phyloP scores from a whole-genome alignment of 2,329 filamentous ascomycete genomes.

The Mycosphaerella sp. region DNA sequence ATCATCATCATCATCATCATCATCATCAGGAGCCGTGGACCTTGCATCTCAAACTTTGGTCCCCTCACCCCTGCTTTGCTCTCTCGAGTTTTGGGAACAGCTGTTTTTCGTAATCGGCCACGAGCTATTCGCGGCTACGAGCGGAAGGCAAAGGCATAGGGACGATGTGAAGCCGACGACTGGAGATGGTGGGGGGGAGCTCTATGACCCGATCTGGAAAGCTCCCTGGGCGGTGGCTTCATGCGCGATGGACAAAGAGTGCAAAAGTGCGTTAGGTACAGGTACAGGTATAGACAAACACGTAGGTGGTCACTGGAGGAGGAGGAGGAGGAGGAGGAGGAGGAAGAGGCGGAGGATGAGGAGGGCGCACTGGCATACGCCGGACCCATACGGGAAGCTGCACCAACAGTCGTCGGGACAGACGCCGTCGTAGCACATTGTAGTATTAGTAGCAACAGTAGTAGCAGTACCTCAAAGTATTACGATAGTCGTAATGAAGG shows the following conservation, averaged over 20 bases:
- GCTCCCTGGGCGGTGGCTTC: conserved; percentile 1
- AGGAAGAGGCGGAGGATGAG: too few species aligned
- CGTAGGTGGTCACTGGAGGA: too few species aligned
- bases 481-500: too few species aligned
- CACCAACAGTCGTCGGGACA: too few species aligned
- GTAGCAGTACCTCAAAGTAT: too few species aligned
- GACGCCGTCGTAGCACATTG: too few species aligned
- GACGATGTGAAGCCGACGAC: conserved; percentile 7
- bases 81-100: conserved; percentile 5
- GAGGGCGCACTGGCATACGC: too few species aligned
- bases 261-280: conserved; percentile 5
- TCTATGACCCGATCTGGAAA: neutral
- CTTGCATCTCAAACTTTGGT: neutral
- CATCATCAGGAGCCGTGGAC: neutral
- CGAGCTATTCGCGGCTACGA: conserved; percentile 9
- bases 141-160: conserved; percentile 4
- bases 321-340: too few species aligned
- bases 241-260: conserved; percentile 1
- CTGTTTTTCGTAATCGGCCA: conserved; percentile 9
- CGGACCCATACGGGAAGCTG: too few species aligned
- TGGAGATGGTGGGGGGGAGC: neutral
- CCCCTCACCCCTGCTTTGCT: conserved; percentile 15
- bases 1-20: neutral
- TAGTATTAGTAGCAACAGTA: too few species aligned
- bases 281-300: neutral